A percentile compares a stretch with the other conserved stretches of the same genome.
phyloP scores from a whole-genome alignment of 176 grass and related monocot species.

The Luzula sylvatica region DNA sequence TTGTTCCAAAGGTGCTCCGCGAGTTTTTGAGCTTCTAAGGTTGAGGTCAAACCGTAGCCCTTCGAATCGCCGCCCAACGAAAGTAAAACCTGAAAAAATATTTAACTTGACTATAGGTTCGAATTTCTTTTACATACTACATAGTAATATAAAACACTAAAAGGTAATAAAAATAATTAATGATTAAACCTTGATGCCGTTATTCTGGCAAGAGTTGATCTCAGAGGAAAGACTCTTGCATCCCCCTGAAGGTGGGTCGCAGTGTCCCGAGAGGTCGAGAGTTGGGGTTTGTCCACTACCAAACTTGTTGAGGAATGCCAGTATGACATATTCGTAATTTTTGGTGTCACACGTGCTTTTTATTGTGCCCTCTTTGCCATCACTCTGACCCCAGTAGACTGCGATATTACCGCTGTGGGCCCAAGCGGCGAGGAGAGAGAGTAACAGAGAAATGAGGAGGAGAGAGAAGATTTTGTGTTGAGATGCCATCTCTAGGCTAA shows the following conservation, averaged over 20 bases:
- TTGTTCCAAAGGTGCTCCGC: constrained; percentile 65
- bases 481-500: neutral
- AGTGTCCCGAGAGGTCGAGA: constrained; percentile 57
- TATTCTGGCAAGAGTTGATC: constrained; percentile 35
- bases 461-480: neutral
- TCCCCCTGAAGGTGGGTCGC: constrained; percentile 33
- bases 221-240: constrained; percentile 45
- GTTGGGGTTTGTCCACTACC: constrained; percentile 33
- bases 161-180: no score
- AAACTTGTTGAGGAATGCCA: constrained; percentile 58
- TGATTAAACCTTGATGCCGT: constrained; percentile 32
- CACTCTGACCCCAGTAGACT: constrained; percentile 55
- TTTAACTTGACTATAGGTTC: no score
- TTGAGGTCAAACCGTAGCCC: constrained; percentile 43
- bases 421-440: neutral
- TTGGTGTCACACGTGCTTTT: constrained; percentile 40
- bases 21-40: constrained; percentile 22
- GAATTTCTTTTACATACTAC: no score
- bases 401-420: constrained; percentile 24
- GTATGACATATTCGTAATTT: constrained; percentile 42
- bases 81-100: constrained; percentile 64
- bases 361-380: constrained; percentile 46
- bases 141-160: no score
- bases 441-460: constrained; percentile 5
- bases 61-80: constrained; percentile 46